A percentile compares a stretch with the other conserved stretches of the same genome.
phyloP scores from a whole-genome alignment of 192 early-diverging fungal species.

The Linnemannia schmuckeri region DNA sequence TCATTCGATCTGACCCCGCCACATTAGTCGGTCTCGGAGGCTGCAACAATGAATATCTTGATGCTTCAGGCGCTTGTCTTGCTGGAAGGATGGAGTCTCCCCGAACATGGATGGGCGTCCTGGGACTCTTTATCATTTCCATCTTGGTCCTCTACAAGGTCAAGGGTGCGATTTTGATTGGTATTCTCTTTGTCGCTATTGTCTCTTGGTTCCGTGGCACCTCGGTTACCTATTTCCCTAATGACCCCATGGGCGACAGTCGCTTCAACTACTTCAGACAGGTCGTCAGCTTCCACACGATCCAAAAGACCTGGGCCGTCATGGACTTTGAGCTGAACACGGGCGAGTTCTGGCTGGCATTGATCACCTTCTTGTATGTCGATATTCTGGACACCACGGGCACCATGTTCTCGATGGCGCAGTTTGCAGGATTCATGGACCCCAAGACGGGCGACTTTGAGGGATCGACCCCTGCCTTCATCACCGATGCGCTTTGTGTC shows the following conservation, averaged over 20 bases:
- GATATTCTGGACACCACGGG: conserved; percentile 89
- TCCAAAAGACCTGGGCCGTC: conserved; percentile 67
- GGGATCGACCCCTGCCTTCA: conserved; percentile 79
- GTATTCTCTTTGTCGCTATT: conserved; percentile 76
- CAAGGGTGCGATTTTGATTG: conserved; percentile 79
- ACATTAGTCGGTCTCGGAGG: conserved; percentile 82
- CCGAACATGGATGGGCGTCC: conserved; percentile 77
- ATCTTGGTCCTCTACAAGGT: conserved; percentile 74
- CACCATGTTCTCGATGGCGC: conserved; percentile 88
- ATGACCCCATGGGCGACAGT: conserved; percentile 69
- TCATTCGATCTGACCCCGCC: conserved; percentile 70
- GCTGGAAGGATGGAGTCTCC: conserved; percentile 73
- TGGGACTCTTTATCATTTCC: conserved; percentile 80
- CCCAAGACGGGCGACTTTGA: conserved; percentile 83
- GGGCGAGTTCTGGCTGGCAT: conserved; percentile 80
- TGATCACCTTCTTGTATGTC: conserved; percentile 88
- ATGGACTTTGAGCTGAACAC: conserved; percentile 74
- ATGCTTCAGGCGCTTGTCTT: conserved; percentile 70
- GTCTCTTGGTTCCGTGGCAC: conserved; percentile 81
- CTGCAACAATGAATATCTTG: conserved; percentile 68
- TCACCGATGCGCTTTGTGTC: conserved; percentile 76
- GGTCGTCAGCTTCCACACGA: conserved; percentile 75
- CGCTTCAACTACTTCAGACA: conserved; percentile 79
- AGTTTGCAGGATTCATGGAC: conserved; percentile 83
- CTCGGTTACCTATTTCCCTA: conserved; percentile 79